phyloP scores from a whole-genome alignment of 257 asterid species.

The Solanum clarkiae region DNA sequence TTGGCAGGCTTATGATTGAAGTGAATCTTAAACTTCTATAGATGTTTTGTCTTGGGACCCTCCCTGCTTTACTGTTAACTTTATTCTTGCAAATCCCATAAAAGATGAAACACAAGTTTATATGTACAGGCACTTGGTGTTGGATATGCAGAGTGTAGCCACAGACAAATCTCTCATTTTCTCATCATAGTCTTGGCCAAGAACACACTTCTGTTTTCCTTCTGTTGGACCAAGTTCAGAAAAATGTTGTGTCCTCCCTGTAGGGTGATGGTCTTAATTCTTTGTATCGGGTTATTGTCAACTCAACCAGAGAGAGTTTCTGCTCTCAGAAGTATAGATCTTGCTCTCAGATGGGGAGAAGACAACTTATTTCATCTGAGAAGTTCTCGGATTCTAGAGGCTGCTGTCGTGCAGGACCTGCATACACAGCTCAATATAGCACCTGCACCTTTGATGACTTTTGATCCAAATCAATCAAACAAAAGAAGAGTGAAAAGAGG shows the following conservation, averaged over 20 bases:
- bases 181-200: conserved; percentile 1
- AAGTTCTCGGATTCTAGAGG: conserved; percentile 20
- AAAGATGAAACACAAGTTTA: conserved; percentile 12
- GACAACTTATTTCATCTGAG: conserved; percentile 4
- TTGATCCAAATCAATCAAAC: conserved; percentile 52
- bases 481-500: conserved; percentile 67
- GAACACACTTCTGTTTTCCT: neutral
- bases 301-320: conserved; percentile 27
- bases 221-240: conserved; percentile 1
- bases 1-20: conserved; percentile 61
- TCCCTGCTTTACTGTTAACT: conserved; percentile 39
- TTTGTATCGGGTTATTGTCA: conserved; percentile 32
- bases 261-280: conserved; percentile 23
- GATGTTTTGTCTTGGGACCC: conserved; percentile 21
- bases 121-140: conserved; percentile 10
- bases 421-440: conserved; percentile 22
- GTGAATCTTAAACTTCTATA: conserved; percentile 49
- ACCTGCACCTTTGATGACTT: conserved; percentile 43
- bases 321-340: conserved; percentile 31
- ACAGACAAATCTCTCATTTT: conserved; percentile 10
- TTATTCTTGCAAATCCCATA: conserved; percentile 40
- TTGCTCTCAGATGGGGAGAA: conserved; percentile 32
- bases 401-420: conserved; percentile 23
- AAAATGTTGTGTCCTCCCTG: conserved; percentile 35
- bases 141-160: conserved; percentile 3